Evolutionary conservation across 202 grass and related monocot species (phyloP), one percentile per base, ranked within the genome.

Genomic region (Setaria viridis): DNA sequence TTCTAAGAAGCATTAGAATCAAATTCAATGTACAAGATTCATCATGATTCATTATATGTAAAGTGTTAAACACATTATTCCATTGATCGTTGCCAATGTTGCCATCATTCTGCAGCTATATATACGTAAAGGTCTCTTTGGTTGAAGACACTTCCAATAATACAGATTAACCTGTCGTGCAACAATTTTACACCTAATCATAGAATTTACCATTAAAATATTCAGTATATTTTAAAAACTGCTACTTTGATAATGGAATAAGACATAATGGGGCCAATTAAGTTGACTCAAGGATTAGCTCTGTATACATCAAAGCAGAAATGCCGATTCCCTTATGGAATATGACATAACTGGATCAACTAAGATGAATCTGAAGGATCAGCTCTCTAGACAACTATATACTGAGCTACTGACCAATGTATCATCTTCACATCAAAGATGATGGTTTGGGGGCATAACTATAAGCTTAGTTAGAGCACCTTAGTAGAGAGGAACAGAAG

Each of bases 141-240:
- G 29, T 72, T 58, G 55, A 86, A 86, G 12, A 79, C 50, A 79
- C 70, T 62, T 32, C 47, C 43, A 34, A n/a, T 49, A 70, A 62
- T 39, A 39, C 6, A 78, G 12, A 71, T 62, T 16, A 50, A 62
- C 17, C 33, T 13, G 59, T 35, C 3, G 13, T 73, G 46, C 20
- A 64, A 33, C 16, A 64, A 62, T 32, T 17, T 29, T 56, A 81
- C 34, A 65, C 45, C 58, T 19, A 84, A 65, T 54, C 17, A 39
- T 57, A 35, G n/a, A 41, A 25, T 75, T 75, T 56, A 39, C 9
- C 2, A 33, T 33, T 11, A 75, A n/a, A 75, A 39, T n/a, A 53
- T 50, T 79, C 65, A 15, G 33, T 63, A 57, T 5, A 77, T 10
- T 69, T 17, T 30, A 69, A 80, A 79, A 11, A 53, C 1, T 41